A percentile compares a stretch with the other conserved stretches of the same genome.
phyloP scores from a whole-genome alignment of 148 eudicot species.

The Heliamphora exappendiculata region DNA sequence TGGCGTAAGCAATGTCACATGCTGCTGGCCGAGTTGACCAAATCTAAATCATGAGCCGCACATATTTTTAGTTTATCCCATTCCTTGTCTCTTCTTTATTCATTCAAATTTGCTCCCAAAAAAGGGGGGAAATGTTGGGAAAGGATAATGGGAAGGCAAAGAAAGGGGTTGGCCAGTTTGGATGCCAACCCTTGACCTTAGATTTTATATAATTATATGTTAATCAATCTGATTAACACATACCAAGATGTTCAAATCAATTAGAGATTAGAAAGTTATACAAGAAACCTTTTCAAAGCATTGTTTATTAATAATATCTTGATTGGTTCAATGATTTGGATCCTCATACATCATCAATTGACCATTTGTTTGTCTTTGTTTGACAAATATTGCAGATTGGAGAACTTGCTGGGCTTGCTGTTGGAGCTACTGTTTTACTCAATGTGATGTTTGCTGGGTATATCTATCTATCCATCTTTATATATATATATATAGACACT shows the following conservation, averaged over 20 bases:
- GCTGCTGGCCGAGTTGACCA: too few relatives aligned
- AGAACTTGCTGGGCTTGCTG: slow-evolving; percentile 57
- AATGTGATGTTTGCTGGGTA: slow-evolving; percentile 55
- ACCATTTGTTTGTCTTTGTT: neutral
- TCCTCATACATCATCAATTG: neutral
- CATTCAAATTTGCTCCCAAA: too few relatives aligned
- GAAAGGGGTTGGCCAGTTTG: neutral
- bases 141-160: neutral
- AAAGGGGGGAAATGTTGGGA: neutral
- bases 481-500: too few relatives aligned
- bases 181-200: slow-evolving; percentile 6
- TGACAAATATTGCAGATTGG: slow-evolving; percentile 38
- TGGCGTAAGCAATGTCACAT: too few relatives aligned
- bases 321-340: slow-evolving; percentile 6
- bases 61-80: too few relatives aligned
- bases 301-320: neutral
- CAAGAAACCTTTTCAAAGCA: neutral
- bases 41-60: too few relatives aligned
- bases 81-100: too few relatives aligned
- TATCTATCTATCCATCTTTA: neutral
- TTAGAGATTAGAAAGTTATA: neutral
- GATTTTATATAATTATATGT: neutral
- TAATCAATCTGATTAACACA: neutral
- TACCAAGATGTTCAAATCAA: neutral
- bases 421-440: slow-evolving; percentile 46